phyloP scores from a whole-genome alignment of 1,284 basidiomycete species.

The Anthracocystis panici-leucophaei region DNA sequence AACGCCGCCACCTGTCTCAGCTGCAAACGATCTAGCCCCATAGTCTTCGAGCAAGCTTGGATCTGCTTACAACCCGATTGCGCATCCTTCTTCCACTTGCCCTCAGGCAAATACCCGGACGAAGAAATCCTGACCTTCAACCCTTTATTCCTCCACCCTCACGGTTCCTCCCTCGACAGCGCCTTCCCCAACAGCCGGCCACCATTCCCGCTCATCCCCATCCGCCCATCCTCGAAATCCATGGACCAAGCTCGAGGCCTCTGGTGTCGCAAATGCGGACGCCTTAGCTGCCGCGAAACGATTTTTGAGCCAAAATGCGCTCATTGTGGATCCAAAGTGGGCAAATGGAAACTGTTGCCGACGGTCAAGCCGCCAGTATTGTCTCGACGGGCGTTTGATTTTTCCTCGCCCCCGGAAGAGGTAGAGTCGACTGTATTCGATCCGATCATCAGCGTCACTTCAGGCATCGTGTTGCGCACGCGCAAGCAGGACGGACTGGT shows the following conservation, averaged over 20 bases:
- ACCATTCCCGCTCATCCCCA: constrained; percentile 31
- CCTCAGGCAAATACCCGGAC: neutral
- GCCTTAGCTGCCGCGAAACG: constrained; percentile 42
- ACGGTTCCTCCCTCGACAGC: constrained; percentile 11
- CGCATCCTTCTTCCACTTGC: constrained; percentile 26
- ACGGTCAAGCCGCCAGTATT: constrained; percentile 14
- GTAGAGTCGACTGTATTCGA: constrained; percentile 4
- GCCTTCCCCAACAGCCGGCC: constrained; percentile 18
- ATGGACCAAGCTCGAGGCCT: constrained; percentile 38
- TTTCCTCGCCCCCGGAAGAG: neutral
- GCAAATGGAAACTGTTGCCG: constrained; percentile 24
- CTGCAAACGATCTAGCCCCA: constrained; percentile 17
- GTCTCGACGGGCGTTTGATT: constrained; percentile 8
- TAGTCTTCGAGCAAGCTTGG: constrained; percentile 43
- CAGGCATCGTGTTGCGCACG: constrained; percentile 16
- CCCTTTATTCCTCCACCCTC: constrained; percentile 14
- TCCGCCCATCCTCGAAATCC: constrained; percentile 5
- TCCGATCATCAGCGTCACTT: constrained; percentile 23
- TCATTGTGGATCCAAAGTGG: constrained; percentile 25
- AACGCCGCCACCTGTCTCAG: constrained; percentile 20
- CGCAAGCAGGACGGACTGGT: constrained; percentile 11
- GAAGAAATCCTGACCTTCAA: constrained; percentile 17
- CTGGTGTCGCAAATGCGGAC: constrained; percentile 41
- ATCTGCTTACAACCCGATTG: constrained; percentile 45
- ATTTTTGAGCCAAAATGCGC: constrained; percentile 32